phyloP scores from a whole-genome alignment of 441 rosid genomes.

The Raphanus hybrid region DNA sequence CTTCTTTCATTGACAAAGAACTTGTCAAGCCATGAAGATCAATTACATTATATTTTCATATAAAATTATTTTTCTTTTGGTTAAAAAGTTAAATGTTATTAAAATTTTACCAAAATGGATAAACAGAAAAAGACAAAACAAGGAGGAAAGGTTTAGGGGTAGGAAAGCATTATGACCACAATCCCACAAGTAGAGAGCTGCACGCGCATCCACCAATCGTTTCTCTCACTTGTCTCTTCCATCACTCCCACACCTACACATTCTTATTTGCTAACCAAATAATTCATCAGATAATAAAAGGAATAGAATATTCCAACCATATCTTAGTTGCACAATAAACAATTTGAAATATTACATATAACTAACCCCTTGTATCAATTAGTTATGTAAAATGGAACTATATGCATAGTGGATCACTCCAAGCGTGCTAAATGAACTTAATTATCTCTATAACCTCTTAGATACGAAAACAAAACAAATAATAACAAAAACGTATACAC shows the following conservation, averaged over 20 bases:
- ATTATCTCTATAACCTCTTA: not conserved
- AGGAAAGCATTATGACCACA: no score
- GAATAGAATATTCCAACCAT: slow-evolving; percentile 26
- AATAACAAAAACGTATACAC: not conserved
- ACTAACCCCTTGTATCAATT: slow-evolving; percentile 17
- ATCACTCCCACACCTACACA: slow-evolving; percentile 37
- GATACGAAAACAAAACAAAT: not conserved
- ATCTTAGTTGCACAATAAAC: slow-evolving; percentile 11
- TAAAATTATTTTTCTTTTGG: not conserved
- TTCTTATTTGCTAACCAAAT: slow-evolving; percentile 30
- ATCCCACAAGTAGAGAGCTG: slow-evolving; percentile 55
- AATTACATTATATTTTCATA: not conserved
- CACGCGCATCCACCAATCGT: slow-evolving; percentile 88
- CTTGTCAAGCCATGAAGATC: not conserved
- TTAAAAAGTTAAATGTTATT: no score
- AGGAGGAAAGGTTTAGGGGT: no score
- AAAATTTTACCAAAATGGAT: no score
- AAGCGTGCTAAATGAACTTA: slow-evolving; percentile 24
- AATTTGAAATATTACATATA: slow-evolving; percentile 12
- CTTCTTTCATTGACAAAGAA: no score
- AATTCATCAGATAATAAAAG: not conserved
- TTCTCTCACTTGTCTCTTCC: slow-evolving; percentile 33
- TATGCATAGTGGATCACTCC: slow-evolving; percentile 29
- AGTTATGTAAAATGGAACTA: slow-evolving; percentile 21
- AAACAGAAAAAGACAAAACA: no score